Evolutionary conservation across 2,329 filamentous ascomycete species (phyloP).

Genomic region (Sporothrix brunneoviolacea): DNA sequence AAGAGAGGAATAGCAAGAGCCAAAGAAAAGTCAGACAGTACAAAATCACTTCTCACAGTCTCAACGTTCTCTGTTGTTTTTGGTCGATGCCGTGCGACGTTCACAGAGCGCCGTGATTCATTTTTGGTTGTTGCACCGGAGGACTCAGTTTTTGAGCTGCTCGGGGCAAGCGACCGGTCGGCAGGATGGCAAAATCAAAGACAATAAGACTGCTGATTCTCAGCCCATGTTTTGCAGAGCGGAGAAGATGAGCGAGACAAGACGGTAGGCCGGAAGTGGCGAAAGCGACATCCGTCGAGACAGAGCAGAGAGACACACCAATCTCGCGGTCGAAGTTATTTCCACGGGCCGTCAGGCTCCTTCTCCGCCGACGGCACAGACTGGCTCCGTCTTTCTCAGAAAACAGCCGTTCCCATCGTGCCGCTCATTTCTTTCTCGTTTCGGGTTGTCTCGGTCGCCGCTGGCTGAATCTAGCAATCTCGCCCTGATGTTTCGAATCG

Average conservation of each 20-base stretch:
- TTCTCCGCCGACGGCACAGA: background rate
- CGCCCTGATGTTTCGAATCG: background rate
- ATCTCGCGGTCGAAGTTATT: no score
- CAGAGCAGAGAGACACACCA: no score
- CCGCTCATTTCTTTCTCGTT: background rate
- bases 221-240: background rate
- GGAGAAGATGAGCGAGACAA: background rate
- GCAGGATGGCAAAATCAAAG: background rate
- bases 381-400: background rate
- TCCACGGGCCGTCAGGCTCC: no score
- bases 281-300: no score
- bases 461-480: background rate
- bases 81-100: background rate
- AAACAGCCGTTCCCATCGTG: background rate
- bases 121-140: background rate
- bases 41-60: background rate
- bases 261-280: no score
- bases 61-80: slow-evolving; percentile 3
- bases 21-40: background rate
- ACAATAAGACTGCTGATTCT: background rate
- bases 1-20: background rate
- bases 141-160: background rate
- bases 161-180: no score
- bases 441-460: slow-evolving; percentile 8
- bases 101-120: background rate